Evolutionary conservation across 352 stramenopile genomes (phyloP).

Genomic region (Globisporangium nunn): DNA sequence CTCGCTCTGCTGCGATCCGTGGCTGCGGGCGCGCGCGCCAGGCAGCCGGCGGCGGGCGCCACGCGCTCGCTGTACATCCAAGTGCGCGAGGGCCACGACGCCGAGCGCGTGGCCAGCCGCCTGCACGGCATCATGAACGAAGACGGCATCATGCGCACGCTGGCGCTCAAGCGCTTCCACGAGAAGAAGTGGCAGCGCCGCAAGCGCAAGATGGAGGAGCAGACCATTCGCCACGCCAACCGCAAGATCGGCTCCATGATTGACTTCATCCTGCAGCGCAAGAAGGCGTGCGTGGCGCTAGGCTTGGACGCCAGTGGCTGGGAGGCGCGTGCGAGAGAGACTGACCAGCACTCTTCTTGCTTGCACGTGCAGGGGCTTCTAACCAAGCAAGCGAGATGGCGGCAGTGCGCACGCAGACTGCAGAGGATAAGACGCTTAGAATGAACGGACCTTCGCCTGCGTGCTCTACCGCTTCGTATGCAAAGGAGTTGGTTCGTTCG

Average conservation of each 20-base stretch:
- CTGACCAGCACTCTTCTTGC: neutral
- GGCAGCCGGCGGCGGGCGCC: slow-evolving; percentile 12
- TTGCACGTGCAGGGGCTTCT: neutral
- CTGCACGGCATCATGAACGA: slow-evolving; percentile 69
- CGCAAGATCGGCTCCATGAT: slow-evolving; percentile 79
- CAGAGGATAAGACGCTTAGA: neutral
- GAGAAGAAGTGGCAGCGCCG: slow-evolving; percentile 82
- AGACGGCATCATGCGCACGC: slow-evolving; percentile 70
- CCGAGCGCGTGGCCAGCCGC: slow-evolving; percentile 39
- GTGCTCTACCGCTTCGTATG: no score
- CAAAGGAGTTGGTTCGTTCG: no score
- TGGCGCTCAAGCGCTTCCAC: slow-evolving; percentile 66
- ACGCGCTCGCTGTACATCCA: slow-evolving; percentile 41
- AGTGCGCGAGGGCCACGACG: slow-evolving; percentile 41
- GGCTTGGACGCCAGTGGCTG: no score
- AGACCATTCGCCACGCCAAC: slow-evolving; percentile 76
- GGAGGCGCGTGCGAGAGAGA: neutral
- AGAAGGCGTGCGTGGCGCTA: slow-evolving; percentile 50
- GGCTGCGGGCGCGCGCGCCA: slow-evolving; percentile 6
- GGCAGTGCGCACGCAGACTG: no score
- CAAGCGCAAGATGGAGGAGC: slow-evolving; percentile 75
- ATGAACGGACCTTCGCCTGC: neutral
- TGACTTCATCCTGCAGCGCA: slow-evolving; percentile 75
- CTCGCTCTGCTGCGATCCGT: slow-evolving; percentile 17
- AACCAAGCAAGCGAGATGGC: neutral